Evolutionary conservation across 495 filamentous ascomycete species (phyloP), one percentile per base, ranked within the genome.

Genomic region (Penicillium soppii): DNA sequence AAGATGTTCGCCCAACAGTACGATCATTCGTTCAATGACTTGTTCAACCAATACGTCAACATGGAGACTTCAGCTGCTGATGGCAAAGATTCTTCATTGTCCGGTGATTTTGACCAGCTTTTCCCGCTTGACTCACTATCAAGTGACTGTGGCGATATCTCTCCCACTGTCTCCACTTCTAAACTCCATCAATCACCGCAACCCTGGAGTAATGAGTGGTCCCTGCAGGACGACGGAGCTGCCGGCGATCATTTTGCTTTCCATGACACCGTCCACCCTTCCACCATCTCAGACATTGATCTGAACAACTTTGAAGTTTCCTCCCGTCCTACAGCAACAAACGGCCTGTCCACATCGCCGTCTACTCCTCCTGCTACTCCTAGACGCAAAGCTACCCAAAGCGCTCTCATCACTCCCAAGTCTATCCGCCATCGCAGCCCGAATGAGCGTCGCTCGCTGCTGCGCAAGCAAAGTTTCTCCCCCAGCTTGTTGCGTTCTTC

Each of bases 41-140:
- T 80, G 56, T 78, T 79, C 64, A 76, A 73, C 58, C 73, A 79
- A 65, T 77, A 72, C 58, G 71, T 79, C 64, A 74, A 77, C 50
- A 67, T 73, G 63, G 73, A 76, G 45, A 63, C 66, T 38, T 61
- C 67, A n/a, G 64, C 57, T 36, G 53, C 63, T 42, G 70, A 76
- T 56, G 65, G 57, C 52, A 68, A 74, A 63, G 71, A 73, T 43
- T 59, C 72, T 53, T 63, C 71, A 45, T 73, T 78, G 57, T 55
- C 65, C 30, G 61, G 69, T 32, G 68, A 77, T 39, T 62, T 73
- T 47, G 77, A 76, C 43, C 73, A 74, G 48, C 53, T 74, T 29
- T 72, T 80, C 59, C 52, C 67, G 21, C 57, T 73, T 16, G 71
- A 72, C 51, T 66, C 72, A 22, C 57, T 77, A 44, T 71, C 69